Conservation (phyloP, 305 asterid species). For the Fraxinus nigra region DNA sequence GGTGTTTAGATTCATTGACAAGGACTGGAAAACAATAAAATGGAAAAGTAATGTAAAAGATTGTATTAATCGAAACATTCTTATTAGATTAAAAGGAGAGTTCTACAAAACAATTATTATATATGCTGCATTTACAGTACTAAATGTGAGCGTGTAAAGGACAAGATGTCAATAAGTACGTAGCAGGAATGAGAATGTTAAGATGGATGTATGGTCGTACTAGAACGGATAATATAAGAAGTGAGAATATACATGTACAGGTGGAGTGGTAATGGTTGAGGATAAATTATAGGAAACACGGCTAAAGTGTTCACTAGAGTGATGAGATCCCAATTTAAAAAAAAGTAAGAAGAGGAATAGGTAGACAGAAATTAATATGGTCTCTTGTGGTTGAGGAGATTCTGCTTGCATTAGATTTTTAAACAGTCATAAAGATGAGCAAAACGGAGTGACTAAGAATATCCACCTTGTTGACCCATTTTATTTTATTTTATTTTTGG, state of each 20-base stretch:
- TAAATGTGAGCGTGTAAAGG: neutral
- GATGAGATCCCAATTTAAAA: slow-evolving; percentile 1
- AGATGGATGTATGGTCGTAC: neutral
- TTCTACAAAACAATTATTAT: neutral
- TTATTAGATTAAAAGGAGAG: neutral
- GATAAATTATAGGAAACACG: neutral
- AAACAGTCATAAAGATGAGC: neutral
- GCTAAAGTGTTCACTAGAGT: neutral
- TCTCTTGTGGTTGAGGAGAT: neutral
- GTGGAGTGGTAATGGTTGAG: neutral
- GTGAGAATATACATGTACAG: neutral
- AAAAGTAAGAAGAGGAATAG: neutral
- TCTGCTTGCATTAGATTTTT: neutral
- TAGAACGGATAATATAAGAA: neutral
- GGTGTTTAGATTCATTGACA: neutral
- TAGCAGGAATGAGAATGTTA: neutral
- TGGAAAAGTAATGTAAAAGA: neutral
- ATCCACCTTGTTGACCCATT: neutral
- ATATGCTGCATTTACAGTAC: neutral
- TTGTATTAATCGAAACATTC: neutral
- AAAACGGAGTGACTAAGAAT: neutral
- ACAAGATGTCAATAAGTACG: neutral
- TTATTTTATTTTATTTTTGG: neutral
- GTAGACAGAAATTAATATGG: neutral
- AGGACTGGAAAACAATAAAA: neutral